These are phyloP conservation scores for Aulographum hederae DNA, from an alignment of 2,329 filamentous ascomycete species.

Conservation along the genomic window DNA sequence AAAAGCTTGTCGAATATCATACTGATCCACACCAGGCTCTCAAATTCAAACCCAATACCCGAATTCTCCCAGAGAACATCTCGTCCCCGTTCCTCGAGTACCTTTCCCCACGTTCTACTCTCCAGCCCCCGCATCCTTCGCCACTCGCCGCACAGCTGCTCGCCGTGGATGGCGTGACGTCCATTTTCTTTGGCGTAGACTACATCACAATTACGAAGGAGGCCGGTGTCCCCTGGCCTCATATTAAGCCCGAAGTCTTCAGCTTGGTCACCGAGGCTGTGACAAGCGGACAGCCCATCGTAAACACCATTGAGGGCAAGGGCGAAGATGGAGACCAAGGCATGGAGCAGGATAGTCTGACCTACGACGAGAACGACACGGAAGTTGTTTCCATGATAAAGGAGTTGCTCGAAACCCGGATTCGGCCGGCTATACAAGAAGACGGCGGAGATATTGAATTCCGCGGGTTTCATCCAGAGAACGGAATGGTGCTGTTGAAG, in stretches of 20 bases:
- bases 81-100: conserved; percentile 77
- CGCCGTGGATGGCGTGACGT: conserved; percentile 85
- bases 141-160: conserved; percentile 79
- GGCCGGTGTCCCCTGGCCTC: conserved; percentile 74
- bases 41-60: conserved; percentile 88
- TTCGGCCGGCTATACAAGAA: conserved; percentile 89
- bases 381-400: conserved; percentile 98
- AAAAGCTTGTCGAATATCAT: neutral
- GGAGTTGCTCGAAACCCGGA: conserved; percentile 85
- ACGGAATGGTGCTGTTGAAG: conserved; percentile 67
- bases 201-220: conserved; percentile 96
- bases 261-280: conserved; percentile 86
- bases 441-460: conserved; percentile 97
- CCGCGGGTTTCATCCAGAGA: conserved; percentile 64
- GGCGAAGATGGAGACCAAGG: conserved; percentile 30
- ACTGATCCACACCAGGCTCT: conserved; percentile 33
- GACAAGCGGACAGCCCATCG: conserved; percentile 64
- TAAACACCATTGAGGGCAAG: conserved; percentile 49
- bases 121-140: conserved; percentile 76
- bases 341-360: conserved; percentile 47
- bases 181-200: conserved; percentile 84
- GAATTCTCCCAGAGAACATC: conserved; percentile 59
- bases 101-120: conserved; percentile 68
- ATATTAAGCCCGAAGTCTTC: conserved; percentile 91
- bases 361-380: conserved; percentile 76